These are phyloP conservation scores for Amanita exitialis DNA, from an alignment of 768 basidiomycete species.

Conservation along the genomic window DNA sequence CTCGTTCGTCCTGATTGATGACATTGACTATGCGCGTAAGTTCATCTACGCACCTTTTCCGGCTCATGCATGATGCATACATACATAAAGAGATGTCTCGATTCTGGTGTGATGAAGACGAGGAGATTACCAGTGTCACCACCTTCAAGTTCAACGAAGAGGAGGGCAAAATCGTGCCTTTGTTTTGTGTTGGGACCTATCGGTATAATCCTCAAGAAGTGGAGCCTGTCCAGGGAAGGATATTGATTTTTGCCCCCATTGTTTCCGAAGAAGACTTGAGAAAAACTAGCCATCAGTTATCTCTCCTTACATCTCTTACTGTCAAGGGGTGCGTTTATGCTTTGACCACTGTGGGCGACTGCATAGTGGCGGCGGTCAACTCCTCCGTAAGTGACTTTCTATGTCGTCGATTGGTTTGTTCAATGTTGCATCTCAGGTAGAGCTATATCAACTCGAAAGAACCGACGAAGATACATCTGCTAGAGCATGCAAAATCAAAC, in stretches of 20 bases:
- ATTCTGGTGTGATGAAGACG: constrained; percentile 38
- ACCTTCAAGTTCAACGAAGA: constrained; percentile 21
- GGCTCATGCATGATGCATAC: neutral
- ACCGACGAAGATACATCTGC: constrained; percentile 18
- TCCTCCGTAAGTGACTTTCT: constrained; percentile 45
- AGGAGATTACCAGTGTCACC: constrained; percentile 53
- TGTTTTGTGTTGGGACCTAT: constrained; percentile 44
- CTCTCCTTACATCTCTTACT: constrained; percentile 30
- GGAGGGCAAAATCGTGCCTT: constrained; percentile 21
- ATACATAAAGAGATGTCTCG: constrained; percentile 29
- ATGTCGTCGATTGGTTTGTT: neutral
- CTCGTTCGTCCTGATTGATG: constrained; percentile 60
- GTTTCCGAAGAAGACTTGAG: constrained; percentile 14
- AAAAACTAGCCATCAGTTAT: constrained; percentile 20
- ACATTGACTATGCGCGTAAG: constrained; percentile 53
- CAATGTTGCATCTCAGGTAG: constrained; percentile 25
- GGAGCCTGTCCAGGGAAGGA: constrained; percentile 46
- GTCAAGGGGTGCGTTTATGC: constrained; percentile 66
- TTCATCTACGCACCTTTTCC: constrained; percentile 4
- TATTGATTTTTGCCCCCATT: constrained; percentile 44
- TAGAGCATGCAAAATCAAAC: constrained; percentile 26
- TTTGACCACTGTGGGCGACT: constrained; percentile 35
- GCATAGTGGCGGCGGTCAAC: constrained; percentile 64
- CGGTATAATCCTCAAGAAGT: constrained; percentile 29
- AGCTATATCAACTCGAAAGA: constrained; percentile 31